A percentile compares a stretch with the other conserved stretches of the same genome.
Evolutionary conservation across 78 protist species (phyloP).

Genomic region (Trichosphaerium sp.): DNA sequence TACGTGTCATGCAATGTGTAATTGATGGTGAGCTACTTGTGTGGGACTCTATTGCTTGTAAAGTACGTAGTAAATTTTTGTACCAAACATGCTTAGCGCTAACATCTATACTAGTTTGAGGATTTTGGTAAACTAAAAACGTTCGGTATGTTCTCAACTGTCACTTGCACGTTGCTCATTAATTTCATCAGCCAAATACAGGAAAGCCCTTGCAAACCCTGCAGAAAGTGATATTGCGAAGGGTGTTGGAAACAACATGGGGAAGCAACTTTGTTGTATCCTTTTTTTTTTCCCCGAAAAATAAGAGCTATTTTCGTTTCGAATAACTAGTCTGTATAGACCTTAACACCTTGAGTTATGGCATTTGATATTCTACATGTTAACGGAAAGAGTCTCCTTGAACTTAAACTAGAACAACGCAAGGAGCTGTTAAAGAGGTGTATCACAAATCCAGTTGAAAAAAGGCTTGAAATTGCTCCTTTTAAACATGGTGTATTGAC

Average conservation of each 20-base stretch:
- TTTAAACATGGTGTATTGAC: neutral
- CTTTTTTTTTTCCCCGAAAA: neutral
- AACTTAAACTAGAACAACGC: slow-evolving; percentile 31
- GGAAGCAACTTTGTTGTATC: slow-evolving; percentile 35
- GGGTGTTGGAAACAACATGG: slow-evolving; percentile 14
- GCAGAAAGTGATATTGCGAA: slow-evolving; percentile 10
- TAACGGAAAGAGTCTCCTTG: slow-evolving; percentile 38
- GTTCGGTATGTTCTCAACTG: neutral
- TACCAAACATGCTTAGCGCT: neutral
- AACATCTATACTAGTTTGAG: slow-evolving; percentile 39
- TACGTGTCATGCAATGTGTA: slow-evolving; percentile 22
- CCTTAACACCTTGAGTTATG: neutral
- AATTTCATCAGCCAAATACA: slow-evolving; percentile 3
- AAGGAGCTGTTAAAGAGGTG: slow-evolving; percentile 5
- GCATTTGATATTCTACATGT: slow-evolving; percentile 66
- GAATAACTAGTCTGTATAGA: too few species aligned
- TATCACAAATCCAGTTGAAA: neutral
- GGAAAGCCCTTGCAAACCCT: neutral
- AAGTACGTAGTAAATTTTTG: neutral
- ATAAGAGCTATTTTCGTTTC: too few species aligned
- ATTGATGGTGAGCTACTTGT: slow-evolving; percentile 78
- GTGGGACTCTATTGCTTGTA: slow-evolving; percentile 37
- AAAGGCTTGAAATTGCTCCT: neutral
- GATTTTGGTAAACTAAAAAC: slow-evolving; percentile 68
- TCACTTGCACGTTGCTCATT: neutral